Conservation (phyloP, 148 eudicot genomes). For the Fagopyrum esculentum region DNA sequence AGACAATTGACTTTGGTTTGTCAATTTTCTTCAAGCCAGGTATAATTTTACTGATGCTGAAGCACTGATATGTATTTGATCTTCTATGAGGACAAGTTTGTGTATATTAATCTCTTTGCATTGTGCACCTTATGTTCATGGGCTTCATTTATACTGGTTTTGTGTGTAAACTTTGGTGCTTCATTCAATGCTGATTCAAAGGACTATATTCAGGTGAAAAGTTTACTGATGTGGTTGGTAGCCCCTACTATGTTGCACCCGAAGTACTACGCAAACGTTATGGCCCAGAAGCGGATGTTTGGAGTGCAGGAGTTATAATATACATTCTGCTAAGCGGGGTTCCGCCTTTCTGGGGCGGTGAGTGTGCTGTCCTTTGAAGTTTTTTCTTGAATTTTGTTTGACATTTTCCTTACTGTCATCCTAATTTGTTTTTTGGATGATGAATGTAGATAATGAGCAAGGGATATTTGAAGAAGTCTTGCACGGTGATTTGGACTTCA, state of each 20-base stretch:
- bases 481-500: constrained; percentile 29
- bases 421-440: constrained; percentile 9
- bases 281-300: constrained; percentile 36
- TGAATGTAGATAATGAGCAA: constrained; percentile 28
- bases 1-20: constrained; percentile 36
- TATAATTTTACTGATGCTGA: constrained; percentile 7
- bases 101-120: background rate
- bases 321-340: constrained; percentile 35
- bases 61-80: background rate
- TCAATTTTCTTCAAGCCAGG: constrained; percentile 38
- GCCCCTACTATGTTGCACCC: constrained; percentile 40
- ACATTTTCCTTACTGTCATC: background rate
- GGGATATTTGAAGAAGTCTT: constrained; percentile 32
- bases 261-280: constrained; percentile 33
- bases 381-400: background rate
- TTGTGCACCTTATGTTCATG: background rate
- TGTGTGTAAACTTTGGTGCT: background rate
- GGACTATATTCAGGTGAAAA: constrained; percentile 16
- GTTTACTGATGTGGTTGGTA: constrained; percentile 31
- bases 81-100: background rate
- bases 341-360: constrained; percentile 36
- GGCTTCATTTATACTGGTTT: background rate
- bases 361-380: background rate
- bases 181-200: background rate
- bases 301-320: constrained; percentile 37